Base-by-base conservation (phyloP, 169 alveolate genomes). In the Pseudocohnilembus persalinus region DNA sequence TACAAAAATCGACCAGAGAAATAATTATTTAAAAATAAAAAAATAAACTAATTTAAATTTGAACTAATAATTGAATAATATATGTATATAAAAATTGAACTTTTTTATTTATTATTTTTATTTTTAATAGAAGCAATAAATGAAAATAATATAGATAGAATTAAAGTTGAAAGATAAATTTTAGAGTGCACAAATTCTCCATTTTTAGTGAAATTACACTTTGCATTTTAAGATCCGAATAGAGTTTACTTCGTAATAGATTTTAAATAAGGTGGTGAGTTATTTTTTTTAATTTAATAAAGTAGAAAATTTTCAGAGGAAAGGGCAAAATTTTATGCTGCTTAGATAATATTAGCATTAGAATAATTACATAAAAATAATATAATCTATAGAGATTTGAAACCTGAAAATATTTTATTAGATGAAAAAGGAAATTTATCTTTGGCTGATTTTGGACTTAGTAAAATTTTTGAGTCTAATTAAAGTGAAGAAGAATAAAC, bases 141-240 rank as follows among this genome's bases (percentile, higher is more conserved):
- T 49, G 20, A 4, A 11, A 20, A 49, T 11, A 49, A 20, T 49
- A 49, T 49, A 4, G 20, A 49, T 4, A 4, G 68, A 49, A 49
- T 20, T 11, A 49, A 49, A 20, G 26, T 49, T 11, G 98, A 96
- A 88, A 90, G 98, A 75, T 93, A 96, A 84, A 95, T 96, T 16
- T 83, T 96, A 65, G 87, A 94, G 29, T 85, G 92, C 28, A 82
- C 93, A n/a, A 83, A 92, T 63, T 96, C 95, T 87, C 97, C 97
- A 0, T 94, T 93, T 80, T 93, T 96, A 72, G 97, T 94, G 0
- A 92, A 94, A 74, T 85, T 96, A 31, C 84, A 93, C 84, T 93
- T 83, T 84, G 97, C 98, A 15, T 96, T 96, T 83, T 92, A 96
- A 88, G 91, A 97, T 25, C 73, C 81, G 30, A 89, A 91, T 30